Base-by-base conservation (phyloP, 805 yeast genomes). In the Lipomyces yamadae region DNA sequence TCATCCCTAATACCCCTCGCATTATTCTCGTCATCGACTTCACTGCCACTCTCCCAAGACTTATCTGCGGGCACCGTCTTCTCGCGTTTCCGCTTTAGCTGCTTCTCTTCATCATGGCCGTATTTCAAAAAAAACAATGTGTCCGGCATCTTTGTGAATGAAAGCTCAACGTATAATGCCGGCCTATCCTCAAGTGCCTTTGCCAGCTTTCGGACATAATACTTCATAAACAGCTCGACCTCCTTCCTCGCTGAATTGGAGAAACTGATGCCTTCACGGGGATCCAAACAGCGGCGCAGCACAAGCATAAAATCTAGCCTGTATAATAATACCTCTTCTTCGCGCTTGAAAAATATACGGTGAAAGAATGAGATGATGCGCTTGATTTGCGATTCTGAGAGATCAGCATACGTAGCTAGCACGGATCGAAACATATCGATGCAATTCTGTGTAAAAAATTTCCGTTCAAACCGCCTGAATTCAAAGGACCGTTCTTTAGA, bases 231-330 rank as follows among this genome's bases (percentile, higher is more conserved):
- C 57, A 86, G 84, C 48, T 86, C 88, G 11, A 89, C 83, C 64
- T 88, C 92, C 37, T 79, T 80, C 65, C 91, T 80, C 3, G 86
- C 80, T 15, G 78, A 58, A 24, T 76, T 77, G 0, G 77, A 69
- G 56, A 79, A 76, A 0, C 86, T 82, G 18, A 87, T 77, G 5
- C 88, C 86, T 39, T 79, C 79, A 34, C 82, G 73, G 18, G 83
- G 76, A 50, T 81, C 82, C 11, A 86, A 79, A 5, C 89, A 78
- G 34, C 83, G 80, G 72, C 86, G 83, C 0, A 90, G 74, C 1
- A 84, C 74, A 15, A 82, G 75, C 83, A 94, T 84, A 74, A 95
- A 86, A 75, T 93, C 97, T 42, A 95, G 74, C 60, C 97, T 80
- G 72, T 82, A 88, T 42, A 90, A 76, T 42, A 84, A 78, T 0